Percentiles rank a stretch among this genome's conserved stretches.
These are phyloP conservation scores for Aspergillus fischeri DNA, from an alignment of 2,329 filamentous ascomycete genomes.

Conservation along the genomic window DNA sequence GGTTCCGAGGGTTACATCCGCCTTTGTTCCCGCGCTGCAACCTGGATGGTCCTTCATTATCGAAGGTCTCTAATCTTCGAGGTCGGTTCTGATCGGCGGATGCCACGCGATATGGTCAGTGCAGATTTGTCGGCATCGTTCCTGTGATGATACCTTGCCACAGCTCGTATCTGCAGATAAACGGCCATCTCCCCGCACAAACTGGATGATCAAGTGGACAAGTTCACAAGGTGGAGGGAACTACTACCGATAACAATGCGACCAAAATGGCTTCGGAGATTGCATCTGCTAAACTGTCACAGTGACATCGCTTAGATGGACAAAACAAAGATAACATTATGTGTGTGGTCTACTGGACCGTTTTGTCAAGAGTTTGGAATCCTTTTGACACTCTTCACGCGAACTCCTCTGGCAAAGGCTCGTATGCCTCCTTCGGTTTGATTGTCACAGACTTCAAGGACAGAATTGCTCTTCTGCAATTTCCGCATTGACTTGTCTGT, in stretches of 20 bases:
- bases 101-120: neutral
- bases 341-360: neutral
- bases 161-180: neutral
- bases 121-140: neutral
- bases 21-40: neutral
- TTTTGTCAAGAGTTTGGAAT: neutral
- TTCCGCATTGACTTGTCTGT: neutral
- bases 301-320: neutral
- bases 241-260: neutral
- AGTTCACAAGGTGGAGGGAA: neutral
- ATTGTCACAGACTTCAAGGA: too few species aligned
- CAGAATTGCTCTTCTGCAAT: neutral
- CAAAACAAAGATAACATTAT: neutral
- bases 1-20: conserved; percentile 10
- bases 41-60: neutral
- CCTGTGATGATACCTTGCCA: neutral
- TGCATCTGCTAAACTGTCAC: neutral
- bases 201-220: neutral
- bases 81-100: neutral
- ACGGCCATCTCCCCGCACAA: neutral
- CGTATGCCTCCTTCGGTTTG: too few species aligned
- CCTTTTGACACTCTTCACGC: too few species aligned
- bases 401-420: too few species aligned
- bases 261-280: neutral
- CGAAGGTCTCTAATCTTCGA: neutral